These are phyloP conservation scores for Paulownia fortunei DNA, from an alignment of 257 asterid genomes.

Conservation along the genomic window DNA sequence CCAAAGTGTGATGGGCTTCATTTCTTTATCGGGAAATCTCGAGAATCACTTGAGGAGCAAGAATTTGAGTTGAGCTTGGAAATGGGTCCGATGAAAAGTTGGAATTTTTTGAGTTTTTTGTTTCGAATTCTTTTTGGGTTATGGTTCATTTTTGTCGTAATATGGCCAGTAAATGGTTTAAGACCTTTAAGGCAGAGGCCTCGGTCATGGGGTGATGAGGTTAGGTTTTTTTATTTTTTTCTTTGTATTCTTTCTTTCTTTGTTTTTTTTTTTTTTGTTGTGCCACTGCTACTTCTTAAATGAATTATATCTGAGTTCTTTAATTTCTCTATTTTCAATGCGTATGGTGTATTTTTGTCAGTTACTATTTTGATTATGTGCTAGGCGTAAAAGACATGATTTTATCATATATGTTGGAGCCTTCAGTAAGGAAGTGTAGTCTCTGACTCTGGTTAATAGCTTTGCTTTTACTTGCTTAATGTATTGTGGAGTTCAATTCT, in stretches of 20 bases:
- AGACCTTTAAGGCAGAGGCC: slow-evolving; percentile 88
- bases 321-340: slow-evolving; percentile 7
- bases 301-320: slow-evolving; percentile 12
- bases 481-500: neutral
- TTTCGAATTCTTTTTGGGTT: slow-evolving; percentile 52
- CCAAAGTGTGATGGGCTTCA: slow-evolving; percentile 43
- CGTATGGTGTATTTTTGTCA: neutral
- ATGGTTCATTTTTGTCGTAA: slow-evolving; percentile 48
- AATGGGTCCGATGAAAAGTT: slow-evolving; percentile 56
- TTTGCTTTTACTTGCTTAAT: slow-evolving; percentile 2
- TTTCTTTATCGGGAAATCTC: slow-evolving; percentile 38
- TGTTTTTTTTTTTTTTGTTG: neutral
- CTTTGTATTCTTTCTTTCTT: neutral
- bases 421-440: slow-evolving; percentile 14
- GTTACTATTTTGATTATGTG: slow-evolving; percentile 22
- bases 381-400: neutral
- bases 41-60: slow-evolving; percentile 42
- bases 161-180: slow-evolving; percentile 61
- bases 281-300: slow-evolving; percentile 20
- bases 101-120: slow-evolving; percentile 41
- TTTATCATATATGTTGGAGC: slow-evolving; percentile 20
- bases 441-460: neutral
- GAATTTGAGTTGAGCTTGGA: slow-evolving; percentile 56
- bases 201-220: slow-evolving; percentile 98
- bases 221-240: slow-evolving; percentile 37